Base-by-base conservation (phyloP, 768 basidiomycete genomes). In the Kwoniella botswanensis region DNA sequence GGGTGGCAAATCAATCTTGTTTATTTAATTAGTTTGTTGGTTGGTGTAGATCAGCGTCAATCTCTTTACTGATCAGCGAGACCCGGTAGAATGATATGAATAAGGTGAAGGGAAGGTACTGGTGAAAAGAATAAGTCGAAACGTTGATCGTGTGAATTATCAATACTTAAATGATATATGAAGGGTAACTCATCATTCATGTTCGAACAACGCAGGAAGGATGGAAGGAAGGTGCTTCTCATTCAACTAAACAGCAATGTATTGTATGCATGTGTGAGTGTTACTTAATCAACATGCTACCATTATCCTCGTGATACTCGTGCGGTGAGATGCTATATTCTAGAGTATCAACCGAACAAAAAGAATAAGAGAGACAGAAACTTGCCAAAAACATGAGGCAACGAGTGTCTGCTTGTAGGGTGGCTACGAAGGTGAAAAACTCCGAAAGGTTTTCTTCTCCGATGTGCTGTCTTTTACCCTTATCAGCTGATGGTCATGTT, bases 1-100 rank as follows among this genome's bases (percentile, higher is more conserved):
- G n/a, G 54, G 54, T 55, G 54, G 54, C 54, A 55, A 55, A 55
- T 55, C 54, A 24, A 55, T 52, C 21, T 17, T 55, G 24, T 21
- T 55, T 4, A 13, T 55, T 13, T 22, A n/a, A 0, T 18, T n/a
- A 22, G 11, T 55, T 55, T 55, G 54, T 24, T 18, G 22, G 21
- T n/a, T 21, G 0, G 7, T n/a, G 24, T 22, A 11, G 54, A 21
- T n/a, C 24, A 55, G 11, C 0, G 21, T 55, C 3, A n/a, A 21
- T n/a, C n/a, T 55, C 54, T 18, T 11, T 55, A 7, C 11, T 12
- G 54, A 55, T n/a, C n/a, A 18, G 21, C 11, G 6, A n/a, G n/a
- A 55, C 3, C 50, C 15, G 50, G 15, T 18, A 55, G 15, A 55
- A 55, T 21, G 54, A 21, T 55, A 55, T n/a, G 11, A 3, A 21